Percentiles rank a stretch among this genome's conserved stretches.
Conservation (phyloP, 345 rosid species). For the Syzygium aromaticum region DNA sequence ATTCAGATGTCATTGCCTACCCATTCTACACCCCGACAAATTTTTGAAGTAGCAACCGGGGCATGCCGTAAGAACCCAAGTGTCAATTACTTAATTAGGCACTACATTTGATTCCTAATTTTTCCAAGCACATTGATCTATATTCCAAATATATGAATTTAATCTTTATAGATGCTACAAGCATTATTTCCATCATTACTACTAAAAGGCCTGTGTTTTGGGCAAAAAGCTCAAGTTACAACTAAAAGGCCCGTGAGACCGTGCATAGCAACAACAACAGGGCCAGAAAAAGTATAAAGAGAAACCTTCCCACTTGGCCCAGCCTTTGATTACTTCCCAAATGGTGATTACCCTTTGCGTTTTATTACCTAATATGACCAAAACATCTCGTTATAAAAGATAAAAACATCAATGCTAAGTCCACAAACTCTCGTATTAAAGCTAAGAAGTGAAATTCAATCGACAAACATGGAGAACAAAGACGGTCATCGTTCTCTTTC, state of each 20-base stretch:
- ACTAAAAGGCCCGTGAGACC: not conserved
- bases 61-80: not conserved
- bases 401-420: no score
- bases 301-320: not conserved
- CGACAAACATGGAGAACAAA: no score
- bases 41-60: not conserved
- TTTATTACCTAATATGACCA: not conserved
- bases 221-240: not conserved
- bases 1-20: not conserved
- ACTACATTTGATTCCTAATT: not conserved
- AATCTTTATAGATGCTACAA: not conserved
- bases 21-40: not conserved
- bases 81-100: not conserved
- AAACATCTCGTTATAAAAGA: not conserved
- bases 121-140: not conserved
- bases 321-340: not conserved
- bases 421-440: no score
- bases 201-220: not conserved
- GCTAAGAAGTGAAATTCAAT: no score
- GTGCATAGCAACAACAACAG: not conserved
- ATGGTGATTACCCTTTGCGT: not conserved
- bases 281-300: not conserved
- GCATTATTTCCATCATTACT: not conserved
- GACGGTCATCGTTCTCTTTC: no score
- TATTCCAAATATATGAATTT: not conserved